These are phyloP conservation scores for Eucalyptus pauciflora DNA, from an alignment of 345 rosid genomes.

Conservation along the genomic window DNA sequence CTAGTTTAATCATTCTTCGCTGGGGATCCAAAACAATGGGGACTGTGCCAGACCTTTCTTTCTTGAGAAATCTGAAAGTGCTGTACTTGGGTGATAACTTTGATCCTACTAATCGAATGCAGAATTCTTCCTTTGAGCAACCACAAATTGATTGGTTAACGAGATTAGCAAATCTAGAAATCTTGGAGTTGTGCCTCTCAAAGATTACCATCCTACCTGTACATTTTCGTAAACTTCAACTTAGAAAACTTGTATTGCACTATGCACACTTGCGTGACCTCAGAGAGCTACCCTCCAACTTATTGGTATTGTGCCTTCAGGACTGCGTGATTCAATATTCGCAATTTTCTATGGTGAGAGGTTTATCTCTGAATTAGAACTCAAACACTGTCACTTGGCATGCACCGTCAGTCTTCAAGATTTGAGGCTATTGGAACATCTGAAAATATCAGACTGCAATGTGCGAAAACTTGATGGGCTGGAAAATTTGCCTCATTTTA, in stretches of 20 bases:
- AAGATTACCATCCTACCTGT: neutral
- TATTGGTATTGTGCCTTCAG: neutral
- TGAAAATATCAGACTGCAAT: no score
- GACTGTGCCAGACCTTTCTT: neutral
- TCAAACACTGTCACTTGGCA: no score
- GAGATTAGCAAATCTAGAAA: neutral
- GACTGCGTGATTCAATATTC: no score
- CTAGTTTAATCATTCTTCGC: neutral
- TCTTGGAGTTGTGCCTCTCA: neutral
- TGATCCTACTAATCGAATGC: neutral
- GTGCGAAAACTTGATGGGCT: no score
- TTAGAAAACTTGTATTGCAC: neutral
- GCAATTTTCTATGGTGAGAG: no score
- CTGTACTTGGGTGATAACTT: neutral
- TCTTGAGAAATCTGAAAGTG: neutral
- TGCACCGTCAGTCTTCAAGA: no score
- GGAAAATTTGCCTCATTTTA: no score
- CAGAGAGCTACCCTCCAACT: neutral
- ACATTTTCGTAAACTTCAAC: neutral
- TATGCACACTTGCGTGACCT: neutral
- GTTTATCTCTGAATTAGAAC: no score
- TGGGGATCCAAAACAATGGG: neutral
- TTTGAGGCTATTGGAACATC: no score
- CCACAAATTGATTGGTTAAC: neutral
- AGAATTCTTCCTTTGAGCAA: neutral